Evolutionary conservation across 495 filamentous ascomycete species (phyloP).

Genomic region (Aspergillus funiculosus): DNA sequence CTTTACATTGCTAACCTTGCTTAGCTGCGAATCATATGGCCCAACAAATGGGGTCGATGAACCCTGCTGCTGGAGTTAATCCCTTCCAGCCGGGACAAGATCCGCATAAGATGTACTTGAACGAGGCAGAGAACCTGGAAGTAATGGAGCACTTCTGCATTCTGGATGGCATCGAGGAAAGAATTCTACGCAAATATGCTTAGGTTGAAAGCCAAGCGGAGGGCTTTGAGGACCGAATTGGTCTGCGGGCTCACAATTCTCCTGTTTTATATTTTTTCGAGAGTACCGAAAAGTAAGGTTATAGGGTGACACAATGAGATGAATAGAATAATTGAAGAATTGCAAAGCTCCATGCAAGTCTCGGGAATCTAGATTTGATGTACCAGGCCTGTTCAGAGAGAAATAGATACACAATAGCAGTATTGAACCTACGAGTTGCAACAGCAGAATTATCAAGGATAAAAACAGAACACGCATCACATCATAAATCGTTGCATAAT

Average conservation of each 20-base stretch:
- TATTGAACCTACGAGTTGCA: background rate
- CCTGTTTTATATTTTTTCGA: background rate
- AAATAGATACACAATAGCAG: background rate
- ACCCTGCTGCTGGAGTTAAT: slow-evolving; percentile 57
- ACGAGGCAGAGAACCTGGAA: slow-evolving; percentile 89
- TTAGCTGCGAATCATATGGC: slow-evolving; percentile 90
- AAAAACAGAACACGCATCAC: slow-evolving; percentile 10
- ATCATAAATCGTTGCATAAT: slow-evolving; percentile 16
- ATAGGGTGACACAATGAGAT: background rate
- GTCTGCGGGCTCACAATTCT: background rate
- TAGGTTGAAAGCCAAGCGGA: too few relatives aligned
- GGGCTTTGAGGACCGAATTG: too few relatives aligned
- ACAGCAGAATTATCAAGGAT: background rate
- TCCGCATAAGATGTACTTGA: slow-evolving; percentile 86
- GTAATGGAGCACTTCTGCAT: slow-evolving; percentile 91
- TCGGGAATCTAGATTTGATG: background rate
- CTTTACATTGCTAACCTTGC: slow-evolving; percentile 13
- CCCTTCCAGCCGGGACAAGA: slow-evolving; percentile 94
- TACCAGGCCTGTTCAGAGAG: background rate
- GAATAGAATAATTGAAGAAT: slow-evolving; percentile 5
- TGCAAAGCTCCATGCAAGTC: background rate
- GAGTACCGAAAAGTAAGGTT: background rate
- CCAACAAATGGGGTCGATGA: slow-evolving; percentile 84
- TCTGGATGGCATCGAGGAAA: slow-evolving; percentile 76
- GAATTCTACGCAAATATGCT: slow-evolving; percentile 56